Conservation (phyloP, 352 stramenopile species). For the Thalassiosira sp. region DNA sequence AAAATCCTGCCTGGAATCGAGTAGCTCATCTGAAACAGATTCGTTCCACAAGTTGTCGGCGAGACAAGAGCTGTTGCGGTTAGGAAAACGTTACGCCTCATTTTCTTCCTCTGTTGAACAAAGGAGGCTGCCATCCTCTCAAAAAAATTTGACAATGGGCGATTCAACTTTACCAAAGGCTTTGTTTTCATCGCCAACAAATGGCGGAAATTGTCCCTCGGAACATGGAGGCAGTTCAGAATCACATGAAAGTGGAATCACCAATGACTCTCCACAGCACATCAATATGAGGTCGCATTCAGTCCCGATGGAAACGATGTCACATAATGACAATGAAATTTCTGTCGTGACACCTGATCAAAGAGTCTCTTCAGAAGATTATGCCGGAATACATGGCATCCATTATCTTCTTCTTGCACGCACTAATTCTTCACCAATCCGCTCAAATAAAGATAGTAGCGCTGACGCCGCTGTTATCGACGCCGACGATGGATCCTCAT, state of each 20-base stretch:
- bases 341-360: slow-evolving; percentile 2
- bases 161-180: background rate
- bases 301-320: background rate
- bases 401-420: slow-evolving; percentile 34
- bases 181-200: background rate
- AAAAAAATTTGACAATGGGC: background rate
- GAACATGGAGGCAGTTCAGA: background rate
- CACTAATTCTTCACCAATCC: slow-evolving; percentile 3
- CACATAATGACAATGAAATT: background rate
- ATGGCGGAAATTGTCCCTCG: too few relatives aligned
- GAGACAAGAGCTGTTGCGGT: slow-evolving; percentile 15
- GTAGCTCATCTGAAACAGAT: background rate
- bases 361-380: slow-evolving; percentile 3
- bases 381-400: slow-evolving; percentile 1
- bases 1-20: background rate
- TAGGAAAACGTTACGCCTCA: slow-evolving; percentile 21
- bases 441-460: background rate
- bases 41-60: slow-evolving; percentile 6
- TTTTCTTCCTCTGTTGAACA: too few relatives aligned
- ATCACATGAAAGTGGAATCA: background rate
- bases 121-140: background rate
- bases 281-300: slow-evolving; percentile 1
- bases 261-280: background rate
- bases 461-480: slow-evolving; percentile 11
- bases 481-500: slow-evolving; percentile 14